Percentiles rank a stretch among this genome's conserved stretches.
Evolutionary conservation across 208 protist species (phyloP).

Genomic region (Naegleria lovaniensis): DNA sequence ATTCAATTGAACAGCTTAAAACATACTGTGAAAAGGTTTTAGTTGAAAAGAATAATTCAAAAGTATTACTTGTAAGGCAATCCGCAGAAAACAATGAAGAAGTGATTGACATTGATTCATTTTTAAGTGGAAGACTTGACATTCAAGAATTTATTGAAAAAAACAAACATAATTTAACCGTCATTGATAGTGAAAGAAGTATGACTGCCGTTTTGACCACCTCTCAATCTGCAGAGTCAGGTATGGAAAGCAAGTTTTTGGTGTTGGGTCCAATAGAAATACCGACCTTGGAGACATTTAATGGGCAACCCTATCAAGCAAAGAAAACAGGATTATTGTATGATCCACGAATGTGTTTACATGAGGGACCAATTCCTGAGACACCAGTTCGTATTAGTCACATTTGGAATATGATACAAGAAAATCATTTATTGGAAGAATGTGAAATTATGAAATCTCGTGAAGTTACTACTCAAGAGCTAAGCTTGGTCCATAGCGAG

Average conservation of each 20-base stretch:
- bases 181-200: background rate
- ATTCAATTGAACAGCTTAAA: background rate
- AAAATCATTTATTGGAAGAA: background rate
- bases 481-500: background rate
- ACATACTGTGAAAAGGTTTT: background rate
- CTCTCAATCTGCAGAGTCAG: background rate
- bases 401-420: constrained; percentile 7
- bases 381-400: background rate
- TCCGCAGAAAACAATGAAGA: background rate
- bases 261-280: background rate
- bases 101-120: background rate
- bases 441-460: background rate
- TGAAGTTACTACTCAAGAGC: background rate
- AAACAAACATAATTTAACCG: background rate
- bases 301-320: background rate
- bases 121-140: background rate
- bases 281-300: background rate
- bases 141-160: background rate
- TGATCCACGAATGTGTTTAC: constrained; percentile 23
- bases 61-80: background rate
- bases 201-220: background rate
- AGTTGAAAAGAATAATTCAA: background rate
- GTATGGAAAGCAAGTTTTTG: background rate
- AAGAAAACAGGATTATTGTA: background rate
- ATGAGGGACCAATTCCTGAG: constrained; percentile 6